Evolutionary conservation across 192 early-diverging fungal species (phyloP), one percentile per base, ranked within the genome.

Genomic region (Linnemannia hyalina): DNA sequence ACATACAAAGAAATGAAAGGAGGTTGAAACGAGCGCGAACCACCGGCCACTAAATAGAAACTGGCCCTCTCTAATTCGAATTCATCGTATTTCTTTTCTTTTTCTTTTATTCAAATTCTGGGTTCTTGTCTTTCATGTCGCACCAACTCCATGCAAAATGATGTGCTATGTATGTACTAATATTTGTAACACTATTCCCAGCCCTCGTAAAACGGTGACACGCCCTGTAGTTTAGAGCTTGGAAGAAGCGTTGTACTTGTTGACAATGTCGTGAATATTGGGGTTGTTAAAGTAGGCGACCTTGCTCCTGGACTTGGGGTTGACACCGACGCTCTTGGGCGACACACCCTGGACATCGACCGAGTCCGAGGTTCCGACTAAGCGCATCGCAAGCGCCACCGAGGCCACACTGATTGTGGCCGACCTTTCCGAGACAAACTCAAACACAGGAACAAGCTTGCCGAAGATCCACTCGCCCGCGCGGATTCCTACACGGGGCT

Each of bases 211-310:
- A 18, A 3, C 3, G 49, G 4, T 0, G 16, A 52, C 49, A 52
- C 18, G 49, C 18, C 20, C 49, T 52, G 5, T 1, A 16, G 0
- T 18, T 22, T 74, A 74, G 46, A 76, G 44, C 57, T 76, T 76
- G 41, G 81, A 72, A 0, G 80, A n/a, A 20, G 79, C 73, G 1
- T 40, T 49, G 60, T 78, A 41, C 57, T 78, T 80, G 11, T 86
- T 71, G 46, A 77, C 79, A 73, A 86, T 86, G 47, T 86, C 84
- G 76, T 81, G 78, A 23, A 86, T 78, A 32, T 77, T 40, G 13
- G 57, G 70, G 65, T 86, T 86, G 52, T 20, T 81, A 42, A 81
- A 86, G 13, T 68, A 57, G 15, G 79, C 72, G 8, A 78, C 75
- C 68, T 22, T 69, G 6, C 79, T 57, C 76, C 75, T 80, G 46